Conservation (phyloP, 2,329 filamentous ascomycete genomes). For the Metarhizium sp. region DNA sequence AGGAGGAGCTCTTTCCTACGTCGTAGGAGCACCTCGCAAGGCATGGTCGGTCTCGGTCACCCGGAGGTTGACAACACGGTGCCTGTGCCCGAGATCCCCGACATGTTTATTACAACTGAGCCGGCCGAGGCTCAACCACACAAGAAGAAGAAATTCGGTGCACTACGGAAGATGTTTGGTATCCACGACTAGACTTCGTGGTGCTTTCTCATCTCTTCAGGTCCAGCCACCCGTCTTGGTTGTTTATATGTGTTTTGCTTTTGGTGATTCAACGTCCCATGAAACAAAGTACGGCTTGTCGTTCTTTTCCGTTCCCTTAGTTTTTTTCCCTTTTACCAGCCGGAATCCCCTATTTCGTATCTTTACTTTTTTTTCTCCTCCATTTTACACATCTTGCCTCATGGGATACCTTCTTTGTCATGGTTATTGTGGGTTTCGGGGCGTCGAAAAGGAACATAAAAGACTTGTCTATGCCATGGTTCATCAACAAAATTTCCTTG, state of each 20-base stretch:
- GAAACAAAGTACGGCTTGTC: not conserved
- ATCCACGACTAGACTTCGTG: slow-evolving; percentile 31
- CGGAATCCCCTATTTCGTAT: not conserved
- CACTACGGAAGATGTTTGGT: slow-evolving; percentile 55
- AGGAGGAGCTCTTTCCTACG: slow-evolving; percentile 22
- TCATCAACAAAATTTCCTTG: not conserved
- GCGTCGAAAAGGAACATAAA: not conserved
- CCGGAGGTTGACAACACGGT: slow-evolving; percentile 8
- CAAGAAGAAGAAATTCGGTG: slow-evolving; percentile 59
- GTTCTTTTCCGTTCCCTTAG: not conserved
- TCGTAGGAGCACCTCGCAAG: slow-evolving; percentile 28
- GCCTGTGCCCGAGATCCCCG: slow-evolving; percentile 4
- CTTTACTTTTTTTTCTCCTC: not conserved
- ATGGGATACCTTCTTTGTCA: not conserved
- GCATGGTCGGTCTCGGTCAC: slow-evolving; percentile 13
- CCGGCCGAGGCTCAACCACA: slow-evolving; percentile 9
- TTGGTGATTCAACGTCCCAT: not conserved
- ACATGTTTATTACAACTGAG: not conserved
- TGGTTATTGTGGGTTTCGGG: not conserved
- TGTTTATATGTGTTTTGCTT: not conserved
- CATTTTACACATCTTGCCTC: not conserved
- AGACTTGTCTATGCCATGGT: not conserved
- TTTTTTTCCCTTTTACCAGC: not conserved
- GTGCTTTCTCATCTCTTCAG: slow-evolving; percentile 6
- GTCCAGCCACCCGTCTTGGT: not conserved